Evolutionary conservation across 2,329 filamentous ascomycete genomes (phyloP), one percentile per base, ranked within the genome.

Genomic region (Drechslerella stenobrocha): DNA sequence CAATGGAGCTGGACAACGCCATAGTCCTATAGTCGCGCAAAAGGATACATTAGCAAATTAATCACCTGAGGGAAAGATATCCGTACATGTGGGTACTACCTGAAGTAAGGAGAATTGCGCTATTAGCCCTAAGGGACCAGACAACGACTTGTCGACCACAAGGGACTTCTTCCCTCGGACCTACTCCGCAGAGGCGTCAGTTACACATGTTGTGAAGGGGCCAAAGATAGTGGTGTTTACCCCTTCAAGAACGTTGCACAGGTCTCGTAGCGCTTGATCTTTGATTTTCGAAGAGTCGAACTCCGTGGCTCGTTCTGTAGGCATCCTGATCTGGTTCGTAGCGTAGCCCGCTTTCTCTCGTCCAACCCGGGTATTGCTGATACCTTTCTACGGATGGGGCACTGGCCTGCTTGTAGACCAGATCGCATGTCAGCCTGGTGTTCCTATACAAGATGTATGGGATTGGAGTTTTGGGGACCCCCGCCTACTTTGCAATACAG

Each of bases 151-250:
- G 76, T 97, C 92, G 75, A 98, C 87, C 52, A 98, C 88, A 69
- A 98, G 81, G 75, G 96, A 97, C 82, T 98, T 98, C 84, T 97
- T 98, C 73, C 95, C 95, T 76, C 92, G 89, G 71, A 97, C 90
- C 93, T 98, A n/a, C 34, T 50, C 8, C 26, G 4, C 7, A 8
- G 18, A 6, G 28, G 8, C 65, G 72, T 74, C 75, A 79, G 40
- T 13, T 9, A 26, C 15, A n/a, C 28, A 34, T 23, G 11, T 37
- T 23, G 13, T n/a, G 18, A 5, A 50, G 20, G 18, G 34, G 11
- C 18, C 13, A 26, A 18, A n/a, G 15, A 8, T 18, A 18, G 15
- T 32, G n/a, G 6, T 18, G 88, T 90, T 84, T 87, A 98, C 93
- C 77, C 88, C 87, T 83, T 97, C 92, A 70, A 98, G 87, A 73